A percentile compares a stretch with the other conserved stretches of the same genome.
These are phyloP conservation scores for Pontederia crassipes DNA, from an alignment of 176 grass and related monocot species.

Conservation along the genomic window DNA sequence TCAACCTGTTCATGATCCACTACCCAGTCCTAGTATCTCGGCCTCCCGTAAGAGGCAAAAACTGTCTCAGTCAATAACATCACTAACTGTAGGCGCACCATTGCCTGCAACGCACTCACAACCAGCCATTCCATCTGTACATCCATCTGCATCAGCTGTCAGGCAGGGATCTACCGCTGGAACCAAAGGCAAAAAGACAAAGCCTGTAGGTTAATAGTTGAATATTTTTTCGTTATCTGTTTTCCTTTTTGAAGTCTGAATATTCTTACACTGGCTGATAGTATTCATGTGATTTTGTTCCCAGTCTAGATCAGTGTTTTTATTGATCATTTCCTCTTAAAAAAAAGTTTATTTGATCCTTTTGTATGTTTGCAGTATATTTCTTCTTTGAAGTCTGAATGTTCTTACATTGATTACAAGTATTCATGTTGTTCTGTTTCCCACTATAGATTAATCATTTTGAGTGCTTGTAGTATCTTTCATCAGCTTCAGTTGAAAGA, in stretches of 20 bases:
- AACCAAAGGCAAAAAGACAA: conserved; percentile 60
- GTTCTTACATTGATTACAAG: conserved; percentile 6
- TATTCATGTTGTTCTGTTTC: neutral
- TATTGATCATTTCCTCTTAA: too few species aligned
- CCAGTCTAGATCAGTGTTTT: too few species aligned
- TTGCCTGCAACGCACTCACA: conserved; percentile 47
- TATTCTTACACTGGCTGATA: conserved; percentile 8
- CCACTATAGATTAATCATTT: neutral
- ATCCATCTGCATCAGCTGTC: conserved; percentile 54
- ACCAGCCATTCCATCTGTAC: conserved; percentile 35
- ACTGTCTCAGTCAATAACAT: conserved; percentile 47
- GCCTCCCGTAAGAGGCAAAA: conserved; percentile 81
- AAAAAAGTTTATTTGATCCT: too few species aligned
- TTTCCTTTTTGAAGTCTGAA: conserved; percentile 5
- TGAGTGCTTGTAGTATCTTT: conserved; percentile 23
- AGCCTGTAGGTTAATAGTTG: conserved; percentile 43
- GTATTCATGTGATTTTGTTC: neutral
- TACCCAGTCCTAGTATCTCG: conserved; percentile 1
- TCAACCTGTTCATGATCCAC: neutral
- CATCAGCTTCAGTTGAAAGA: conserved; percentile 58
- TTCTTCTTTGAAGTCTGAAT: conserved; percentile 6
- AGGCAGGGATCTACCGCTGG: conserved; percentile 45
- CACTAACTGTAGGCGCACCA: conserved; percentile 34
- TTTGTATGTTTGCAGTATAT: neutral
- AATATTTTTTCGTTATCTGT: neutral